phyloP scores from a whole-genome alignment of 1,139 yeast species.

The Nakaseomyces nivariensis region DNA sequence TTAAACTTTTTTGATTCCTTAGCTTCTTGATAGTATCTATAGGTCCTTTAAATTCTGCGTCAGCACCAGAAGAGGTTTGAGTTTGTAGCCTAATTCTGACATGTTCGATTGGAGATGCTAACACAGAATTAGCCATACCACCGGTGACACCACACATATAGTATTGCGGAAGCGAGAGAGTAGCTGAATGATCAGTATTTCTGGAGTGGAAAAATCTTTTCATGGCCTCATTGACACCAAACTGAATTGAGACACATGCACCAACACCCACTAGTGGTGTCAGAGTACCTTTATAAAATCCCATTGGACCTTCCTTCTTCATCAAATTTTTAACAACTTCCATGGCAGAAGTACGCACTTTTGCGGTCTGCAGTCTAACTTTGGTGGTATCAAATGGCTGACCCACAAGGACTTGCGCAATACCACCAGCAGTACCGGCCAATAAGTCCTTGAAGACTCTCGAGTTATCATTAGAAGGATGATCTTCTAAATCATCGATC shows the following conservation, averaged over 20 bases:
- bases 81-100: constrained; percentile 86
- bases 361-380: constrained; percentile 80
- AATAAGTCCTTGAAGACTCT: constrained; percentile 72
- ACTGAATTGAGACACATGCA: constrained; percentile 79
- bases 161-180: constrained; percentile 46
- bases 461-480: constrained; percentile 13
- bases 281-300: constrained; percentile 82
- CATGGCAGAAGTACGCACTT: constrained; percentile 56
- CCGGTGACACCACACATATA: constrained; percentile 80
- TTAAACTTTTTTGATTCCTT: constrained; percentile 52
- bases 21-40: constrained; percentile 62
- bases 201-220: constrained; percentile 42
- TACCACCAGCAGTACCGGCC: constrained; percentile 91
- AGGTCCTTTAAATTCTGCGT: constrained; percentile 48
- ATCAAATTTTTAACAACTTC: constrained; percentile 67
- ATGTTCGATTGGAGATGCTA: constrained; percentile 90
- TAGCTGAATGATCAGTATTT: constrained; percentile 22
- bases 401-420: constrained; percentile 90
- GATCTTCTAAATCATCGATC: constrained; percentile 24
- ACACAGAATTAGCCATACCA: constrained; percentile 76
- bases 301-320: constrained; percentile 65
- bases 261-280: constrained; percentile 89
- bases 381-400: constrained; percentile 95
- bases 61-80: constrained; percentile 39
- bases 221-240: constrained; percentile 89